Base-by-base conservation (phyloP, 495 filamentous ascomycete species). In the Haplographium delicatum region DNA sequence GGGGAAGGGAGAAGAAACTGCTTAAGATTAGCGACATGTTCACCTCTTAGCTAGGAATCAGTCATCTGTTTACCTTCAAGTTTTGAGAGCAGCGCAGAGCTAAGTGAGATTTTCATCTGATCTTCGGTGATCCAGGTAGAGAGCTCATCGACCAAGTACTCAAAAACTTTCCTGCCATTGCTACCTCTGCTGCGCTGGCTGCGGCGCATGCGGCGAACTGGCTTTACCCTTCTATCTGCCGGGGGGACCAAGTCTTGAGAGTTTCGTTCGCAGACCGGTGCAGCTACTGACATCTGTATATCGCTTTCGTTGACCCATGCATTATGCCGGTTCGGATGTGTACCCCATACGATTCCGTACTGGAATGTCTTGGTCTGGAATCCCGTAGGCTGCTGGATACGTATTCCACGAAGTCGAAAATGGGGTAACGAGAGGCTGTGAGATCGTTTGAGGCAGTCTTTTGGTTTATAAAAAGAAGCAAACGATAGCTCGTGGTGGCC, bases 101-200 rank as follows among this genome's bases (percentile, higher is more conserved):
- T 49, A 35, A 48, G 34, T 31, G 51, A 54, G 44, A 48, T 48
- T 47, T 33, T 54, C 27, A 44, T n/a, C 30, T 48, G 26, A 54
- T 54, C 51, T 28, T 49, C 20, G 42, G 44, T 54, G 28, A 31
- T 54, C 46, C 35, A 50, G 42, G 47, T 26, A 38, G 47, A 28
- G 31, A 41, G 28, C 28, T 31, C 28, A 31, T 31, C 28, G 28
- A 31, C 28, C 13, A 31, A 13, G 28, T 13, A 53, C 54, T 57
- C 41, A 26, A 57, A 52, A 47, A 45, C 25, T 44, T 57, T 57
- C 26, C 25, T 53, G 43, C 50, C 41, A 47, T 57, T 51, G 51
- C 45, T 40, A 41, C 38, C 24, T 24, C 19, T 20, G 20, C 52
- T 35, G 28, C 28, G n/a, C n/a, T n/a, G n/a, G n/a, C n/a, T n/a